phyloP scores from a whole-genome alignment of 1,284 basidiomycete genomes.

The Moesziomyces parantarcticus region DNA sequence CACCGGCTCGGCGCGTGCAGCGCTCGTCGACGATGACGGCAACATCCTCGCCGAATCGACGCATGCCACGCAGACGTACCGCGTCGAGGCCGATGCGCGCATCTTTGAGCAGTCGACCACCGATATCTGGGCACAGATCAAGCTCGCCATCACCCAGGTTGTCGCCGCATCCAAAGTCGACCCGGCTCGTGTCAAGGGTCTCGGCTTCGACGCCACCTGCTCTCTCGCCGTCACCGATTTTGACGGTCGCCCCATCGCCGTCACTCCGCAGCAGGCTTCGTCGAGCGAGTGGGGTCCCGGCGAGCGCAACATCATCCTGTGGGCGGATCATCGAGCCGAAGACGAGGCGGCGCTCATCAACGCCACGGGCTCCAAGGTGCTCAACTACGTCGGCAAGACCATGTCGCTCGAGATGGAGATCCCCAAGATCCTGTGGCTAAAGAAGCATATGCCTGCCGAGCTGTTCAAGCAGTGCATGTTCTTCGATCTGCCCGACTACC shows the following conservation, averaged over 20 bases:
- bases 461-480: slow-evolving; percentile 87
- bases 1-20: slow-evolving; percentile 91
- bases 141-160: slow-evolving; percentile 77
- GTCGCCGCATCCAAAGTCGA: slow-evolving; percentile 75
- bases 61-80: slow-evolving; percentile 83
- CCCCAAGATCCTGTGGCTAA: slow-evolving; percentile 95
- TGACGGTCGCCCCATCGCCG: slow-evolving; percentile 78
- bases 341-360: slow-evolving; percentile 92
- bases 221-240: slow-evolving; percentile 85
- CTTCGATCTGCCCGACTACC: slow-evolving; percentile 96
- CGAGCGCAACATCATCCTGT: slow-evolving; percentile 61
- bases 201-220: slow-evolving; percentile 98
- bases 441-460: slow-evolving; percentile 81
- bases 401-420: slow-evolving; percentile 76
- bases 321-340: slow-evolving; percentile 86
- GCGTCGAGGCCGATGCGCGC: slow-evolving; percentile 83
- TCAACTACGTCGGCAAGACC: slow-evolving; percentile 94
- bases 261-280: slow-evolving; percentile 76
- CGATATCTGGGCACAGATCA: slow-evolving; percentile 82
- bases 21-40: slow-evolving; percentile 81
- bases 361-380: slow-evolving; percentile 80
- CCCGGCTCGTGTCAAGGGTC: slow-evolving; percentile 79
- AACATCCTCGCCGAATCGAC: slow-evolving; percentile 81
- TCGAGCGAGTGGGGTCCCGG: slow-evolving; percentile 31
- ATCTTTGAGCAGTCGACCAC: slow-evolving; percentile 89